Conservation (phyloP, 2,329 filamentous ascomycete genomes). For the Phyllosticta capitalensis region DNA sequence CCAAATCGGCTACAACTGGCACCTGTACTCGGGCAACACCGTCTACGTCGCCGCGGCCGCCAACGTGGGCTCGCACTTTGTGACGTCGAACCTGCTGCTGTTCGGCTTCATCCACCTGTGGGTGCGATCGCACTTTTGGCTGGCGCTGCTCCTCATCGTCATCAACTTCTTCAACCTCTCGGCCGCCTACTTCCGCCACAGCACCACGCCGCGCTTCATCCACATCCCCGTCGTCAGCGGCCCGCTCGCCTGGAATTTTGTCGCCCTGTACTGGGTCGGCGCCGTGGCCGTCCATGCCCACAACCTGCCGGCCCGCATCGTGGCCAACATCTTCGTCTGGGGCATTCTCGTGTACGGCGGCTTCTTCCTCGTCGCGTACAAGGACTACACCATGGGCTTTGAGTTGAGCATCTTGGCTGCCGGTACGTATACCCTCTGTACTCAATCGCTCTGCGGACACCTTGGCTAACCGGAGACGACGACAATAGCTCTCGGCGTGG, state of each 20-base stretch:
- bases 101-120: slow-evolving; percentile 79
- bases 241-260: slow-evolving; percentile 77
- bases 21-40: slow-evolving; percentile 61
- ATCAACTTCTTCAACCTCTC: slow-evolving; percentile 76
- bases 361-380: slow-evolving; percentile 66
- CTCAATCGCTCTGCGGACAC: background rate
- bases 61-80: slow-evolving; percentile 74
- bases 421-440: slow-evolving; percentile 38
- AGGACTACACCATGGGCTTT: slow-evolving; percentile 71
- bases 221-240: slow-evolving; percentile 67
- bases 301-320: slow-evolving; percentile 60
- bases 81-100: slow-evolving; percentile 74
- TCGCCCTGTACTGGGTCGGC: slow-evolving; percentile 82
- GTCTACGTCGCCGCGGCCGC: slow-evolving; percentile 59
- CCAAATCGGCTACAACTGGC: slow-evolving; percentile 65
- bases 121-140: slow-evolving; percentile 63
- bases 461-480: background rate
- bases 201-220: slow-evolving; percentile 60
- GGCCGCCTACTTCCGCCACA: slow-evolving; percentile 71
- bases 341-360: slow-evolving; percentile 65
- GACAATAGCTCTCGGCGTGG: slow-evolving; percentile 54
- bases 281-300: slow-evolving; percentile 66
- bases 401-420: slow-evolving; percentile 63
- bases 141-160: slow-evolving; percentile 65
- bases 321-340: slow-evolving; percentile 86